Conservation (phyloP, 306 rosid species). For the Hylodesmum podocarpum region DNA sequence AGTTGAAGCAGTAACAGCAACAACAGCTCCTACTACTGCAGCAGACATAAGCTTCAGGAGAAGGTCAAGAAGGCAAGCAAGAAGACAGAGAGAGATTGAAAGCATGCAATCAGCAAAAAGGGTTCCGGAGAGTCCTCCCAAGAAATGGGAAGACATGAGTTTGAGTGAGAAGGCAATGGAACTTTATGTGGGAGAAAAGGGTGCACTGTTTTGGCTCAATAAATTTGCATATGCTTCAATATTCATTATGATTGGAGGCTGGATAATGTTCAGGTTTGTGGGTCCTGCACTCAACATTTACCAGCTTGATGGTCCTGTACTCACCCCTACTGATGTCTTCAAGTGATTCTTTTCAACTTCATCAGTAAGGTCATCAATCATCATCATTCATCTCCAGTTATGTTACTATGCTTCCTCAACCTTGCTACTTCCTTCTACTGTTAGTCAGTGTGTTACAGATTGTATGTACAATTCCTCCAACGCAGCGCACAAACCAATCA, state of each 20-base stretch:
- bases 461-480: not conserved
- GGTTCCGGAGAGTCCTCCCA: conserved; percentile 34
- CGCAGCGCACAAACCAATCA: not conserved
- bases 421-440: not conserved
- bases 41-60: conserved; percentile 56
- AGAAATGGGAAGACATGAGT: conserved; percentile 94
- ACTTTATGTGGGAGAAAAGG: conserved; percentile 84
- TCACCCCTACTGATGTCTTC: conserved; percentile 62
- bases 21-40: conserved; percentile 39
- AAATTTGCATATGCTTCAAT: conserved; percentile 95
- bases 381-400: not conserved
- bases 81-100: conserved; percentile 43
- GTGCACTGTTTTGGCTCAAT: conserved; percentile 81
- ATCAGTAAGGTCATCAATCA: not conserved
- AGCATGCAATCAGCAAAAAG: conserved; percentile 30
- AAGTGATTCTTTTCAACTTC: conserved; percentile 49
- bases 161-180: conserved; percentile 72
- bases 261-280: conserved; percentile 85
- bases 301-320: conserved; percentile 78
- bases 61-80: conserved; percentile 62
- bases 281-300: conserved; percentile 89
- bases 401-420: not conserved
- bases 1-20: conserved; percentile 19
- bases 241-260: conserved; percentile 78
- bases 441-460: not conserved